Conservation (phyloP, 2,329 filamentous ascomycete genomes). For the Penicillium occitanis region DNA sequence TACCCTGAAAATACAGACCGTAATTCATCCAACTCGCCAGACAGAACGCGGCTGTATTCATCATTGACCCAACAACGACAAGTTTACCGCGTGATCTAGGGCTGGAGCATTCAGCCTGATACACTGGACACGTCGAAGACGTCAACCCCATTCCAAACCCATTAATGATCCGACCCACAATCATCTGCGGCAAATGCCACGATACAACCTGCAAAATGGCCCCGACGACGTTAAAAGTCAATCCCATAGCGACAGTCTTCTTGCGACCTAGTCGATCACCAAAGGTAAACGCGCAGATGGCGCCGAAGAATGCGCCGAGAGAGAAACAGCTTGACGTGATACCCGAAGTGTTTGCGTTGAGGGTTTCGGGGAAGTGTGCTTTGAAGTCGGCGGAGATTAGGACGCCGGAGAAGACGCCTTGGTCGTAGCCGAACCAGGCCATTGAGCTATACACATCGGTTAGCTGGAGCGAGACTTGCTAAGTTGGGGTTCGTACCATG, state of each 20-base stretch:
- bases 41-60: neutral
- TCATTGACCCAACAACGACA: neutral
- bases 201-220: constrained; percentile 45
- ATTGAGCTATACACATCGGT: neutral
- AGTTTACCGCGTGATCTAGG: neutral
- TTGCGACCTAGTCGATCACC: constrained; percentile 49
- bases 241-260: constrained; percentile 43
- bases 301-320: constrained; percentile 42
- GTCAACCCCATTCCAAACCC: constrained; percentile 12
- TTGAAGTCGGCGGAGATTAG: constrained; percentile 65
- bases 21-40: constrained; percentile 1
- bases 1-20: neutral
- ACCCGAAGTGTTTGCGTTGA: neutral
- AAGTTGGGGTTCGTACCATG: constrained; percentile 15
- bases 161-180: constrained; percentile 7
- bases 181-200: constrained; percentile 38
- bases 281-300: constrained; percentile 41
- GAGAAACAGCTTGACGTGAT: constrained; percentile 12
- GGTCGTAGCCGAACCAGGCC: constrained; percentile 26
- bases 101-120: neutral
- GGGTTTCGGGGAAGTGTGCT: constrained; percentile 25
- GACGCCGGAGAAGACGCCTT: constrained; percentile 51
- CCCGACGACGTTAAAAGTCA: constrained; percentile 43
- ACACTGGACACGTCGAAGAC: constrained; percentile 20
- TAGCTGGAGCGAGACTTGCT: neutral